phyloP scores from a whole-genome alignment of 2,329 filamentous ascomycete species.

The Hysterium pulicare region DNA sequence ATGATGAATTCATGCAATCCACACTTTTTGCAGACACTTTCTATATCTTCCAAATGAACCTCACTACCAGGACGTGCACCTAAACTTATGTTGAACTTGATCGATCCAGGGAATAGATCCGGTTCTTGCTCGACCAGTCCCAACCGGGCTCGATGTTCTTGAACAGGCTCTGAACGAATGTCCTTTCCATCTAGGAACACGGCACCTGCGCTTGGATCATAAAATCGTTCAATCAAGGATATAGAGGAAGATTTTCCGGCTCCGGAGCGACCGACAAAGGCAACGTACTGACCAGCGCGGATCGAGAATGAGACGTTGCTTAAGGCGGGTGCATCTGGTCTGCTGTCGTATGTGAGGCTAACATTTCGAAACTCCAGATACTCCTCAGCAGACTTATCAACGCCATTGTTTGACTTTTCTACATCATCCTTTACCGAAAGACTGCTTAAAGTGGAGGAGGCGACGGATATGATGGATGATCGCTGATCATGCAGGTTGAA shows the following conservation, averaged over 20 bases:
- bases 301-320: slow-evolving; percentile 40
- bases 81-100: slow-evolving; percentile 44
- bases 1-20: slow-evolving; percentile 48
- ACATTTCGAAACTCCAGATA: slow-evolving; percentile 33
- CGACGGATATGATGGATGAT: slow-evolving; percentile 34
- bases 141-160: slow-evolving; percentile 35
- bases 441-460: not conserved
- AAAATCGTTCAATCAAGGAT: slow-evolving; percentile 47
- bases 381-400: slow-evolving; percentile 13
- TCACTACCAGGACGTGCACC: slow-evolving; percentile 31
- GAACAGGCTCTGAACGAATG: slow-evolving; percentile 36
- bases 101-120: slow-evolving; percentile 44
- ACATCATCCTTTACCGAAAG: not conserved
- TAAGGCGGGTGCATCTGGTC: slow-evolving; percentile 30
- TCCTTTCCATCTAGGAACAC: slow-evolving; percentile 43
- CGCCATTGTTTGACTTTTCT: not conserved
- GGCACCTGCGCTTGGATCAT: slow-evolving; percentile 38
- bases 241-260: slow-evolving; percentile 47
- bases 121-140: slow-evolving; percentile 46
- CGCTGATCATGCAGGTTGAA: slow-evolving; percentile 41
- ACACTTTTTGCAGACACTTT: slow-evolving; percentile 39
- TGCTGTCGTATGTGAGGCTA: slow-evolving; percentile 29
- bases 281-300: slow-evolving; percentile 34
- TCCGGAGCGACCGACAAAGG: slow-evolving; percentile 45
- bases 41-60: slow-evolving; percentile 24